A percentile compares a stretch with the other conserved stretches of the same genome.
Conservation (phyloP, 176 grass and related monocot genomes). For the Aegilops umbellulata region DNA sequence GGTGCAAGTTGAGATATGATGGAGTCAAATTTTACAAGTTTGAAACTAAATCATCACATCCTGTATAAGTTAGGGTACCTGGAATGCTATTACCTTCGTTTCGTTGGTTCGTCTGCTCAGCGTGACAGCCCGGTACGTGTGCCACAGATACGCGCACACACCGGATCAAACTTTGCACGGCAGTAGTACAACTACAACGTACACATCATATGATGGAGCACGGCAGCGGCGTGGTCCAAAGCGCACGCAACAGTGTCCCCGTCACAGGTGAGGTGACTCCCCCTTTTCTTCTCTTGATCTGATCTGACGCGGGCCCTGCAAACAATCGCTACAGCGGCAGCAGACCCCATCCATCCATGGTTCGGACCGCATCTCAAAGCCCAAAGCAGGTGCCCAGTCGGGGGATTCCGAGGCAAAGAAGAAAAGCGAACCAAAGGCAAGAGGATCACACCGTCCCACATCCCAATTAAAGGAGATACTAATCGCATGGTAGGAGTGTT, state of each 20-base stretch:
- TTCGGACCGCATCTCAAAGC: neutral
- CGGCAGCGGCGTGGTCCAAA: conserved; percentile 11
- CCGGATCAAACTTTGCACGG: neutral
- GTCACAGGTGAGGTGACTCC: conserved; percentile 31
- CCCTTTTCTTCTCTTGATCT: neutral
- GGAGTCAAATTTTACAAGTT: too few species aligned
- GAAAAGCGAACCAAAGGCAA: conserved; percentile 17
- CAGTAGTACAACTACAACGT: neutral
- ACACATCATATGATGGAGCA: neutral
- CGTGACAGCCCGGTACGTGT: neutral
- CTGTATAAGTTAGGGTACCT: too few species aligned
- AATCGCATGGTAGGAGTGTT: too few species aligned
- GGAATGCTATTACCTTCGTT: too few species aligned
- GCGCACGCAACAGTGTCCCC: neutral
- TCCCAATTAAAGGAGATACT: too few species aligned
- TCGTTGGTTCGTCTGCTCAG: neutral
- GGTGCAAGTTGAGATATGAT: too few species aligned
- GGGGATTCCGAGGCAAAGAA: conserved; percentile 32
- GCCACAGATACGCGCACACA: neutral
- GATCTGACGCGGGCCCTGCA: conserved; percentile 6
- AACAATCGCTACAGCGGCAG: neutral
- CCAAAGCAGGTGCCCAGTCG: neutral
- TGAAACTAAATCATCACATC: too few species aligned
- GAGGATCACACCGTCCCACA: conserved; percentile 11
- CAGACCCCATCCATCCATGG: neutral